Percentiles rank a stretch among this genome's conserved stretches.
Evolutionary conservation across 2,329 filamentous ascomycete species (phyloP).

Genomic region (Botryosphaeria dothidea): DNA sequence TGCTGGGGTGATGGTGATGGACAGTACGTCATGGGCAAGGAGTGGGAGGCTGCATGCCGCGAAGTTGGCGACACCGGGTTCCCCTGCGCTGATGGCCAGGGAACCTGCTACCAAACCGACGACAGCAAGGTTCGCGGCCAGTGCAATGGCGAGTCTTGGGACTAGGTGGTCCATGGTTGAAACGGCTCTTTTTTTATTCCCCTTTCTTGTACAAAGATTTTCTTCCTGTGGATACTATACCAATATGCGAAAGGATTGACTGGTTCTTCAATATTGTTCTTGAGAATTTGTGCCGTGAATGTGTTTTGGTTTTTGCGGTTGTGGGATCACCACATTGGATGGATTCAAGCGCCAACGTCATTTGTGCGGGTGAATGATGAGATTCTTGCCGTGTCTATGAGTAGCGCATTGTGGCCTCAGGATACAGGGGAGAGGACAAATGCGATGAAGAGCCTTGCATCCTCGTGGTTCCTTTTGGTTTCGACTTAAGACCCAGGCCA

Average conservation of each 20-base stretch:
- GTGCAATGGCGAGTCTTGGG: not conserved
- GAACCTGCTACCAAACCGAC: not conserved
- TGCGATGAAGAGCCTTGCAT: too few species aligned
- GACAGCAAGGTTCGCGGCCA: not conserved
- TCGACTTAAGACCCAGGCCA: too few species aligned
- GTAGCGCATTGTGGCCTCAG: too few species aligned
- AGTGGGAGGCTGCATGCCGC: constrained; percentile 3
- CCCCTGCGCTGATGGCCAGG: not conserved
- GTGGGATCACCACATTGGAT: too few species aligned
- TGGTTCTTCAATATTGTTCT: not conserved
- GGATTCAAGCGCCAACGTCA: too few species aligned
- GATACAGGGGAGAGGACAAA: too few species aligned
- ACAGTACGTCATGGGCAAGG: not conserved
- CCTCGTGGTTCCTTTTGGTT: too few species aligned
- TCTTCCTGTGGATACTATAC: not conserved
- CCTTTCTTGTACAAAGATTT: not conserved
- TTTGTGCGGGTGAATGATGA: too few species aligned
- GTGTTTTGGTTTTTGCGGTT: not conserved
- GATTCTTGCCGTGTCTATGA: too few species aligned
- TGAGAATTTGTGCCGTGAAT: not conserved
- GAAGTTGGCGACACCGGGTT: not conserved
- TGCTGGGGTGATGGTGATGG: not conserved
- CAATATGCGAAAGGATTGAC: not conserved
- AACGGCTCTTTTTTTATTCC: not conserved
- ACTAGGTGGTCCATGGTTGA: not conserved